Evolutionary conservation across 2,329 filamentous ascomycete species (phyloP).

Genomic region (Gremmenia infestans): DNA sequence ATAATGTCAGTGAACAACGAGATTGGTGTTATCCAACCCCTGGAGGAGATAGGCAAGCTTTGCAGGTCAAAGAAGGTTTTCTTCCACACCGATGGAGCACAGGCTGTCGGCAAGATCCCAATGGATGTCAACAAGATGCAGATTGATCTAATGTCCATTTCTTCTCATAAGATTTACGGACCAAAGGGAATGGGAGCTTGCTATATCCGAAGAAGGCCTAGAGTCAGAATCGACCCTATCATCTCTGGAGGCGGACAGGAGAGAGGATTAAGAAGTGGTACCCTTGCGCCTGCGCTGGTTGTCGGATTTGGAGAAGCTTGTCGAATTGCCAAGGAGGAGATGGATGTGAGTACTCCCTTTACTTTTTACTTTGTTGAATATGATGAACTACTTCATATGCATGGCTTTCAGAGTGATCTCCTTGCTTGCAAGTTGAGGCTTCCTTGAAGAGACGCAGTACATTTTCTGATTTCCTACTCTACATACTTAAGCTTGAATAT

Average conservation of each 20-base stretch:
- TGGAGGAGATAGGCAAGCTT: constrained; percentile 88
- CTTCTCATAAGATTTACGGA: constrained; percentile 97
- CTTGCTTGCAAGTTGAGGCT: constrained; percentile 33
- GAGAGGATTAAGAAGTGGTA: constrained; percentile 89
- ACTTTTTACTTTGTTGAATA: constrained; percentile 28
- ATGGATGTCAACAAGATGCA: constrained; percentile 97
- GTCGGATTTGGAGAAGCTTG: constrained; percentile 96
- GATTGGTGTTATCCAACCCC: constrained; percentile 96
- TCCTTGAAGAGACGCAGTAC: constrained; percentile 32
- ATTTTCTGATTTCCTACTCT: constrained; percentile 23
- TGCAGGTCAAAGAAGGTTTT: constrained; percentile 91
- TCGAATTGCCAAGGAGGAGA: constrained; percentile 82
- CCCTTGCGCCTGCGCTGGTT: constrained; percentile 79
- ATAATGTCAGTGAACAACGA: constrained; percentile 99
- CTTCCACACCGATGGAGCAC: constrained; percentile 95
- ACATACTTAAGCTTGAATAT: constrained; percentile 22
- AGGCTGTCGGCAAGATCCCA: constrained; percentile 98
- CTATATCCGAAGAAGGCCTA: constrained; percentile 85
- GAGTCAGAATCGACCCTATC: constrained; percentile 90
- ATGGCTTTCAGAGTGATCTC: constrained; percentile 79
- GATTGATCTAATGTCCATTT: constrained; percentile 97
- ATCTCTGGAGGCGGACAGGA: constrained; percentile 97
- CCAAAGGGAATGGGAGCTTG: constrained; percentile 97
- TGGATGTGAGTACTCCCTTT: constrained; percentile 62
- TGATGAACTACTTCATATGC: constrained; percentile 89